Percentiles rank a stretch among this genome's conserved stretches.
Conservation (phyloP, 805 yeast species). For the Lachancea waltii region DNA sequence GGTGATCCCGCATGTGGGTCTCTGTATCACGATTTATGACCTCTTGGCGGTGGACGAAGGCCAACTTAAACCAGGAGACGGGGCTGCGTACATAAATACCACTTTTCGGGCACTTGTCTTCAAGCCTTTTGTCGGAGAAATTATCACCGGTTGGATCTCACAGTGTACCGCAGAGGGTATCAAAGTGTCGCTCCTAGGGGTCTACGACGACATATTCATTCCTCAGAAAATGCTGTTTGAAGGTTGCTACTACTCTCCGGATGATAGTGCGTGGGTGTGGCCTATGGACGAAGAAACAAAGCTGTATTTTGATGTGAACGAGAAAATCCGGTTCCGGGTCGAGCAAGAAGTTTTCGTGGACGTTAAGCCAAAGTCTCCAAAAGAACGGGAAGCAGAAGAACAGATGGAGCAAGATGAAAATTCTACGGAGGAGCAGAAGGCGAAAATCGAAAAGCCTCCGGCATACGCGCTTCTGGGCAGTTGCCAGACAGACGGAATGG, state of each 20-base stretch:
- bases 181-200: constrained; percentile 58
- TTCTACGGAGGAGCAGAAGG: constrained; percentile 21
- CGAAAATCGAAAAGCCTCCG: constrained; percentile 43
- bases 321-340: constrained; percentile 82
- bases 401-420: constrained; percentile 23
- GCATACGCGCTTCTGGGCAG: constrained; percentile 84
- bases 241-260: constrained; percentile 54
- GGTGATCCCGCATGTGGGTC: constrained; percentile 76
- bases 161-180: constrained; percentile 85
- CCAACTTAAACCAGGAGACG: constrained; percentile 87
- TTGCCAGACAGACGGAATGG: constrained; percentile 96
- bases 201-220: constrained; percentile 87
- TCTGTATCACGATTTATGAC: constrained; percentile 82
- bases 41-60: constrained; percentile 80
- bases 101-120: constrained; percentile 72
- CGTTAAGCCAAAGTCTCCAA: constrained; percentile 71
- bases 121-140: constrained; percentile 93
- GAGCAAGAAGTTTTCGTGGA: constrained; percentile 85
- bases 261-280: constrained; percentile 97
- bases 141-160: constrained; percentile 86
- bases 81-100: constrained; percentile 73
- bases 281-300: constrained; percentile 61
- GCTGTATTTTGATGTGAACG: constrained; percentile 82
- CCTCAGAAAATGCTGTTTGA: constrained; percentile 82
- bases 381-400: constrained; percentile 39